These are phyloP conservation scores for Magnolia officinalis DNA, from an alignment of 164 flowering plant species.

Conservation along the genomic window DNA sequence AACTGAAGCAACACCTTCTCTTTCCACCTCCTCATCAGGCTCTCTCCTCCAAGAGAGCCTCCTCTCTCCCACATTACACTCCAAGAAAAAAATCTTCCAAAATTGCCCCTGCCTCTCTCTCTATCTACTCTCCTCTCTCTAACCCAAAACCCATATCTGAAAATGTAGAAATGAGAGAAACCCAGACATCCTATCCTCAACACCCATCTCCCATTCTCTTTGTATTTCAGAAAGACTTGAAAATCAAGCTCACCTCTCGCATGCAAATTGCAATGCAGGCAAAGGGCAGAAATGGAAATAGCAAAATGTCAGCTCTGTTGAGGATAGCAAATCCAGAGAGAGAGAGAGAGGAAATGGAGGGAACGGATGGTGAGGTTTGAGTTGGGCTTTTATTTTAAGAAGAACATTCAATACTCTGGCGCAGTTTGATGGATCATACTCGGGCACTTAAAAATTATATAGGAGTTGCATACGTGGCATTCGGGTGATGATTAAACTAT, in stretches of 20 bases:
- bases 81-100: background rate
- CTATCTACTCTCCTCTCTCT: background rate
- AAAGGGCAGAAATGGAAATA: background rate
- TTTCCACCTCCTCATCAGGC: slow-evolving; percentile 35
- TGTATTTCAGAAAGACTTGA: background rate
- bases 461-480: background rate
- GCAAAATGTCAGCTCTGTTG: slow-evolving; percentile 3
- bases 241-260: background rate
- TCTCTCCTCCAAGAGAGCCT: slow-evolving; percentile 74
- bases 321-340: background rate
- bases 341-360: background rate
- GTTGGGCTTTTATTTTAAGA: background rate
- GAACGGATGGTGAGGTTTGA: background rate
- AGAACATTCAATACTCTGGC: background rate
- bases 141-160: slow-evolving; percentile 3
- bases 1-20: slow-evolving; percentile 7
- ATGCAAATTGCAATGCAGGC: background rate
- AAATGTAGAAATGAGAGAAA: background rate
- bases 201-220: slow-evolving; percentile 35
- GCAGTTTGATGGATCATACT: background rate
- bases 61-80: slow-evolving; percentile 54
- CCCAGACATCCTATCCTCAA: slow-evolving; percentile 20
- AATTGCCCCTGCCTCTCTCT: slow-evolving; percentile 6
- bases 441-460: background rate
- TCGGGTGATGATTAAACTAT: background rate